phyloP scores from a whole-genome alignment of 2,329 filamentous ascomycete genomes.

The Fusarium verrucosum region DNA sequence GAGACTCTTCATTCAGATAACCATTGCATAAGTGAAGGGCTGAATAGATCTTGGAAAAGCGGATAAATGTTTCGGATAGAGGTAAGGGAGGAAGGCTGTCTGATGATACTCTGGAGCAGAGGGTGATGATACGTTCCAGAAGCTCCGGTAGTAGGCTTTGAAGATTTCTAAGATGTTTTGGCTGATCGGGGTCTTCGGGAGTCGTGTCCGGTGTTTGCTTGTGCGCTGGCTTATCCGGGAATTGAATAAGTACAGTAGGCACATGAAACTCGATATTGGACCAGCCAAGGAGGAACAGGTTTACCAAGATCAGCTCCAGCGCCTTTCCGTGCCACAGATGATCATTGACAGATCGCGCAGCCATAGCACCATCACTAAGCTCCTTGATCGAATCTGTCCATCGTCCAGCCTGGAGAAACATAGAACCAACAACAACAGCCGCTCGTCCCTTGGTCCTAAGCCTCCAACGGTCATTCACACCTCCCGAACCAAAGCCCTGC shows the following conservation, averaged over 20 bases:
- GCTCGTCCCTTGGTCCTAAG: slow-evolving; percentile 83
- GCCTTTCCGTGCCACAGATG: slow-evolving; percentile 98
- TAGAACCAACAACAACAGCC: slow-evolving; percentile 80
- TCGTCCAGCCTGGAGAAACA: slow-evolving; percentile 88
- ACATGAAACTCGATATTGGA: slow-evolving; percentile 83
- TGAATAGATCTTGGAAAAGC: slow-evolving; percentile 75
- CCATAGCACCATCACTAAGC: slow-evolving; percentile 79
- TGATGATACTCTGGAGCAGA: slow-evolving; percentile 76
- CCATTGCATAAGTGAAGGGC: slow-evolving; percentile 73
- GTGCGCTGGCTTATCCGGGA: slow-evolving; percentile 57
- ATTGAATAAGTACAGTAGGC: slow-evolving; percentile 64
- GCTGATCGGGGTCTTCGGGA: slow-evolving; percentile 55
- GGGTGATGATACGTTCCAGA: slow-evolving; percentile 75
- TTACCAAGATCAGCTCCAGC: slow-evolving; percentile 85
- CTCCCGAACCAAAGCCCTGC: slow-evolving; percentile 76
- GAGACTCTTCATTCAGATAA: slow-evolving; percentile 65
- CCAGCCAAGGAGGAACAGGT: slow-evolving; percentile 85
- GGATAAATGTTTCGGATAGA: slow-evolving; percentile 76
- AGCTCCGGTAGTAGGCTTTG: slow-evolving; percentile 74
- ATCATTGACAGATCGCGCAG: slow-evolving; percentile 83
- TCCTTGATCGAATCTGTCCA: slow-evolving; percentile 91
- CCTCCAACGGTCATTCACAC: slow-evolving; percentile 78
- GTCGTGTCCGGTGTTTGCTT: slow-evolving; percentile 45
- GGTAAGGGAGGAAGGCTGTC: slow-evolving; percentile 77
- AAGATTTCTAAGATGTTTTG: slow-evolving; percentile 63